phyloP scores from a whole-genome alignment of 441 rosid genomes.

The Gossypium davidsonii region DNA sequence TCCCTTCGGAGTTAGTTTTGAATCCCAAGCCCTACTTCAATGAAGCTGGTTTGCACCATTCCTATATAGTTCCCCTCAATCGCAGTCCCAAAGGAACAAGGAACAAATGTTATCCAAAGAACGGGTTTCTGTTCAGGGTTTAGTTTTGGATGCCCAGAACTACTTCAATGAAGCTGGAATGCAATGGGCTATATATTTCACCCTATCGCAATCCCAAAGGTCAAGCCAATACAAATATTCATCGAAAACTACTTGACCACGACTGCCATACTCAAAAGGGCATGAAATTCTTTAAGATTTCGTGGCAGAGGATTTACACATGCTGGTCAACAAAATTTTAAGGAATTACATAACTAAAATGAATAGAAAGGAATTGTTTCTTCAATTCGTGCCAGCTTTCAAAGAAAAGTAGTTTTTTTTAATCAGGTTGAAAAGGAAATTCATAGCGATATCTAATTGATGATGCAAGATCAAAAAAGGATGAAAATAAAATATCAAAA shows the following conservation, averaged over 20 bases:
- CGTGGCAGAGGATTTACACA: background rate
- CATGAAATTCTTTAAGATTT: background rate
- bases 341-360: background rate
- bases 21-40: background rate
- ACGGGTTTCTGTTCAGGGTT: background rate
- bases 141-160: background rate
- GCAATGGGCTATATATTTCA: background rate
- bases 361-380: background rate
- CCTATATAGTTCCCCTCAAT: background rate
- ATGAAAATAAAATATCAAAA: background rate
- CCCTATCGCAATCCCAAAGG: background rate
- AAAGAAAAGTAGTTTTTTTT: background rate
- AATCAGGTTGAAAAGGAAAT: background rate
- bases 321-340: background rate
- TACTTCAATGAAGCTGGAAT: background rate
- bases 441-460: background rate
- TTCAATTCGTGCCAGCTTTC: background rate
- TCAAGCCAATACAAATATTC: background rate
- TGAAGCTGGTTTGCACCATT: background rate
- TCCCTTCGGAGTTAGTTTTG: background rate
- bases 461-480: background rate
- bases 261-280: background rate
- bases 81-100: background rate
- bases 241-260: background rate
- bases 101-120: background rate